A percentile compares a stretch with the other conserved stretches of the same genome.
These are phyloP conservation scores for Aspergillus biplanus DNA, from an alignment of 495 filamentous ascomycete genomes.

Conservation along the genomic window DNA sequence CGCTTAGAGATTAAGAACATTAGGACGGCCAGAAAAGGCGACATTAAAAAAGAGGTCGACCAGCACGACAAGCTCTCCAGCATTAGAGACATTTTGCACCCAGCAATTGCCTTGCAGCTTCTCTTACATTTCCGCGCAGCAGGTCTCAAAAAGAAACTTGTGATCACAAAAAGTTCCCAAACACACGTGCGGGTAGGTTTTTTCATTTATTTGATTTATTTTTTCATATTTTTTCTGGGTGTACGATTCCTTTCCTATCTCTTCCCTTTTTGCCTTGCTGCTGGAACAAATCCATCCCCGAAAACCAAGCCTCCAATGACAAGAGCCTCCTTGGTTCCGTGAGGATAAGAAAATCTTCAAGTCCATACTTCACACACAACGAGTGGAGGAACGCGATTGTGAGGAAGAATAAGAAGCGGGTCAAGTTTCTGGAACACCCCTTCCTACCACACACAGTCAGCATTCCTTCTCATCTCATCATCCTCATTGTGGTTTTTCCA, in stretches of 20 bases:
- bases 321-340: neutral
- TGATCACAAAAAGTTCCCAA: conserved; percentile 19
- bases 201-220: conserved; percentile 16
- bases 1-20: conserved; percentile 14
- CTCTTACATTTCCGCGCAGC: conserved; percentile 29
- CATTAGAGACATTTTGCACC: conserved; percentile 27
- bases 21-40: neutral
- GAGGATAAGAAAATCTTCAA: conserved; percentile 3
- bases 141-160: conserved; percentile 27
- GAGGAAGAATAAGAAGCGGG: neutral
- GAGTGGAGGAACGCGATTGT: neutral
- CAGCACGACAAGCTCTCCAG: conserved; percentile 16
- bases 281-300: conserved; percentile 1
- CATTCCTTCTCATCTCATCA: conserved; percentile 3
- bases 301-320: conserved; percentile 12
- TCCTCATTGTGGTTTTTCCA: conserved; percentile 7
- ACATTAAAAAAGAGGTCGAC: neutral
- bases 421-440: conserved; percentile 11
- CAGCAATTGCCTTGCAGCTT: conserved; percentile 31
- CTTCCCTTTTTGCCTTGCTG: conserved; percentile 15
- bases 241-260: conserved; percentile 1
- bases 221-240: conserved; percentile 9
- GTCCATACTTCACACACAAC: neutral
- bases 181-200: conserved; percentile 31
- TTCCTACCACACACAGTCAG: conserved; percentile 3